Percentiles rank a stretch among this genome's conserved stretches.
phyloP scores from a whole-genome alignment of 2,329 filamentous ascomycete genomes.

The Aspergillus versicolor region DNA sequence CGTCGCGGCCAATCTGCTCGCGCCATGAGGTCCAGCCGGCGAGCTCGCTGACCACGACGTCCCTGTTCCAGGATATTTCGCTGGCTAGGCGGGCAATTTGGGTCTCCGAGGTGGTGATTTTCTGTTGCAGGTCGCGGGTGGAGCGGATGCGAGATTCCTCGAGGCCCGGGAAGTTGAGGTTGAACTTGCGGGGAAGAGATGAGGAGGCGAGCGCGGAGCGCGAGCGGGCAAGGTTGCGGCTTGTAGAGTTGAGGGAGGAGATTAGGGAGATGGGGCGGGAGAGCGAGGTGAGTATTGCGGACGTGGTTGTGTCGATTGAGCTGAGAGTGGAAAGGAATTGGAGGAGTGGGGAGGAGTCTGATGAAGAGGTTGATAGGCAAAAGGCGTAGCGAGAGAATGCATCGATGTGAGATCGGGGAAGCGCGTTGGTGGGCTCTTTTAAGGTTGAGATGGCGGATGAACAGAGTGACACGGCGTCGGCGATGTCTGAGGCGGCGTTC shows the following conservation, averaged over 20 bases:
- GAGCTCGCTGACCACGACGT: conserved; percentile 85
- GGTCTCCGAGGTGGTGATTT: conserved; percentile 66
- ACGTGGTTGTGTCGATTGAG: conserved; percentile 79
- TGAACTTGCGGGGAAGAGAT: conserved; percentile 47
- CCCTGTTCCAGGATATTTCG: conserved; percentile 88
- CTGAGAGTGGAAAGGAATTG: conserved; percentile 74
- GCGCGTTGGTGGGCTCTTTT: conserved; percentile 53
- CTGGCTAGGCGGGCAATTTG: conserved; percentile 74
- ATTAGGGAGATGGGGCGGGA: conserved; percentile 78
- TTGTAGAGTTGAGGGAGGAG: conserved; percentile 69
- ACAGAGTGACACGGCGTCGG: conserved; percentile 43
- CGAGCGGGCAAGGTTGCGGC: conserved; percentile 75
- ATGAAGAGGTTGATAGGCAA: conserved; percentile 58
- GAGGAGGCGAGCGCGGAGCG: conserved; percentile 70
- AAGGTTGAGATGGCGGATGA: conserved; percentile 53
- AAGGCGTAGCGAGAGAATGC: conserved; percentile 73
- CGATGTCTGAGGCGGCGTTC: conserved; percentile 56
- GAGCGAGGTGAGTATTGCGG: conserved; percentile 76
- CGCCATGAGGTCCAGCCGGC: conserved; percentile 93
- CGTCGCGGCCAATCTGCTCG: conserved; percentile 70
- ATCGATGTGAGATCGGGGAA: conserved; percentile 66
- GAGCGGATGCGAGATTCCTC: conserved; percentile 84
- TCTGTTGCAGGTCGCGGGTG: conserved; percentile 80
- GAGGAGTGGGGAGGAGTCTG: conserved; percentile 69
- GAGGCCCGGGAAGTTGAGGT: conserved; percentile 52